A percentile compares a stretch with the other conserved stretches of the same genome.
phyloP scores from a whole-genome alignment of 805 yeast species.

The Monosporozyma yasuniensis region DNA sequence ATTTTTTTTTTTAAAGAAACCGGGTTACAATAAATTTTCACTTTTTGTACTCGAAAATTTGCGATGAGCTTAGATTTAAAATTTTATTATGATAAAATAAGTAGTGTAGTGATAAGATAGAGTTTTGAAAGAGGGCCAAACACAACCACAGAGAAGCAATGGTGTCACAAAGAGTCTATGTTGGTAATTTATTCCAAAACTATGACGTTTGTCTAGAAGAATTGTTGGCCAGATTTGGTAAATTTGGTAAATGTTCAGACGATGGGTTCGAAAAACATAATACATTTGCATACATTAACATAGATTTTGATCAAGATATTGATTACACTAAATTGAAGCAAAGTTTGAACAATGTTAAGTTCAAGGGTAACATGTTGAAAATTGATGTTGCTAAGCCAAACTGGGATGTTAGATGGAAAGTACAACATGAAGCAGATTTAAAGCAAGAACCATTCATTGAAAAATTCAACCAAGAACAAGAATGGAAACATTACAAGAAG shows the following conservation, averaged over 20 bases:
- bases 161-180: conserved; percentile 21
- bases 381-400: conserved; percentile 56
- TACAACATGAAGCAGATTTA: conserved; percentile 38
- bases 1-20: neutral
- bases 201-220: conserved; percentile 29
- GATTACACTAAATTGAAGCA: conserved; percentile 40
- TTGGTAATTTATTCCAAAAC: conserved; percentile 24
- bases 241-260: conserved; percentile 50
- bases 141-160: conserved; percentile 3
- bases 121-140: neutral
- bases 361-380: conserved; percentile 60
- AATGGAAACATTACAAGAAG: conserved; percentile 33
- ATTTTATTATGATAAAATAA: neutral
- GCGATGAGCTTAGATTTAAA: conserved; percentile 4
- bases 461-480: conserved; percentile 31
- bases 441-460: conserved; percentile 18
- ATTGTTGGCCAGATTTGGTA: conserved; percentile 46
- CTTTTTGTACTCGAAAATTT: neutral
- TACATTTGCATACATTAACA: conserved; percentile 57
- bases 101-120: neutral
- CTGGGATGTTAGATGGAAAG: conserved; percentile 39
- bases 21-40: conserved; percentile 2
- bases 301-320: conserved; percentile 35
- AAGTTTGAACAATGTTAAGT: conserved; percentile 61
- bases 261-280: conserved; percentile 43